Evolutionary conservation across 2,329 filamentous ascomycete species (phyloP).

Genomic region (Akanthomyces uredinophilus): DNA sequence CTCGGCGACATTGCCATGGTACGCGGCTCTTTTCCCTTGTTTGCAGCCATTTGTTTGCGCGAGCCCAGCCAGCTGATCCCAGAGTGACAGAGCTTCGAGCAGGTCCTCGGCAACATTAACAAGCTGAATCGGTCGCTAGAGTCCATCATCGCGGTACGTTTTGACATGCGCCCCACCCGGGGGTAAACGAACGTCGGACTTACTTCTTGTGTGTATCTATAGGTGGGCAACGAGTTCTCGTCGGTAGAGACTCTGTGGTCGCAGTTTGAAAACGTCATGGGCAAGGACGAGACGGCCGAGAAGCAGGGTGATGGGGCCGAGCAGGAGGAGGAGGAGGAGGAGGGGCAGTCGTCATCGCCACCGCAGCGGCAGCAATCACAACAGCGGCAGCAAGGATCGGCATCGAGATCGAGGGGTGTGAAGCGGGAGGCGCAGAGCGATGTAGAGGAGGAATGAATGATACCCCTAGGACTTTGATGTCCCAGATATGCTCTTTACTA

Average conservation of each 20-base stretch:
- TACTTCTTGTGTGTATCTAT: neutral
- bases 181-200: neutral
- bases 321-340: constrained; percentile 20
- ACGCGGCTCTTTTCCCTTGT: neutral
- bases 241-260: constrained; percentile 96
- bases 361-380: constrained; percentile 11
- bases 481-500: neutral
- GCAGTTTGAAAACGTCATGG: constrained; percentile 96
- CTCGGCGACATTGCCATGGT: constrained; percentile 70
- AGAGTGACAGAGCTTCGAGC: constrained; percentile 63
- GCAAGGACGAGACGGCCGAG: constrained; percentile 48
- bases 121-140: constrained; percentile 89
- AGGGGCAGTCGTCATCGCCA: constrained; percentile 11
- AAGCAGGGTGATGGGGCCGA: constrained; percentile 19
- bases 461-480: neutral
- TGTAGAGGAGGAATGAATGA: neutral
- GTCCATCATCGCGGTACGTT: constrained; percentile 72
- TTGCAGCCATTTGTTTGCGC: neutral
- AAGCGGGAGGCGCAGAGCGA: constrained; percentile 13
- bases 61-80: neutral
- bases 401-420: neutral
- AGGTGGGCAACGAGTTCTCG: constrained; percentile 96
- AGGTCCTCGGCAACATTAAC: constrained; percentile 93
- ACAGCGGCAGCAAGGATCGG: constrained; percentile 10
- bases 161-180: no score